Evolutionary conservation across 2,329 filamentous ascomycete species (phyloP).

Genomic region (Cryphonectria radicalis): DNA sequence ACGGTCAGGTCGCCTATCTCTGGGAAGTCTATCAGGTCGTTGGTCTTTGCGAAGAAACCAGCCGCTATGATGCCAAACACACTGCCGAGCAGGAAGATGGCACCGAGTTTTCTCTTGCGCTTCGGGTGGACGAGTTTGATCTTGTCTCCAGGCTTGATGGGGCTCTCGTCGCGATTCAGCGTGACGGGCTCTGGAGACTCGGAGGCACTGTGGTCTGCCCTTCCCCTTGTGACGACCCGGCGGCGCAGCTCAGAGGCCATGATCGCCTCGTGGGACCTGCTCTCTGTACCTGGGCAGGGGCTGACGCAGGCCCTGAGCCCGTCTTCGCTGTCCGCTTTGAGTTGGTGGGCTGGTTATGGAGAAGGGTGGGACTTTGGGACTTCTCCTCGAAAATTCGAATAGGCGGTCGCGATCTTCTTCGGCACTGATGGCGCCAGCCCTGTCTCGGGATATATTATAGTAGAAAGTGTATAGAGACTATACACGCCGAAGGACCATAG

Average conservation of each 20-base stretch:
- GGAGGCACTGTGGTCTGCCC: conserved; percentile 34
- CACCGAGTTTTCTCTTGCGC: conserved; percentile 74
- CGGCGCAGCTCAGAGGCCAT: conserved; percentile 30
- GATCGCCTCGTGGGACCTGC: conserved; percentile 16
- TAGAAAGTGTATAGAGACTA: neutral
- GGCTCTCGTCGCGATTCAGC: conserved; percentile 41
- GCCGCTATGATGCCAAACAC: conserved; percentile 89
- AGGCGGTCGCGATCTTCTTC: conserved; percentile 4
- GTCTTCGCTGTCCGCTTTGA: conserved; percentile 5
- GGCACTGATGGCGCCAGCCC: conserved; percentile 16
- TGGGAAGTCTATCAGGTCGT: conserved; percentile 84
- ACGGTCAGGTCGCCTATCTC: conserved; percentile 75
- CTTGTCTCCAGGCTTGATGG: conserved; percentile 40
- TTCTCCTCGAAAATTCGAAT: neutral
- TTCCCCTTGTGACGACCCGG: conserved; percentile 30
- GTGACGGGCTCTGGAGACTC: conserved; percentile 34
- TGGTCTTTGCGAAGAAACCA: conserved; percentile 85
- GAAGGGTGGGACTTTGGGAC: conserved; percentile 7
- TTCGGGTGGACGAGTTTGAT: conserved; percentile 54
- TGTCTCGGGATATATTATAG: conserved; percentile 14
- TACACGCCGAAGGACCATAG: neutral
- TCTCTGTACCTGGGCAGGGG: conserved; percentile 13
- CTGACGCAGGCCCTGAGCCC: conserved; percentile 4
- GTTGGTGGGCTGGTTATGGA: conserved; percentile 1
- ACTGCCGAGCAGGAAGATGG: conserved; percentile 86